Evolutionary conservation across 2,329 filamentous ascomycete genomes (phyloP).

Genomic region (Trichophyton simii): DNA sequence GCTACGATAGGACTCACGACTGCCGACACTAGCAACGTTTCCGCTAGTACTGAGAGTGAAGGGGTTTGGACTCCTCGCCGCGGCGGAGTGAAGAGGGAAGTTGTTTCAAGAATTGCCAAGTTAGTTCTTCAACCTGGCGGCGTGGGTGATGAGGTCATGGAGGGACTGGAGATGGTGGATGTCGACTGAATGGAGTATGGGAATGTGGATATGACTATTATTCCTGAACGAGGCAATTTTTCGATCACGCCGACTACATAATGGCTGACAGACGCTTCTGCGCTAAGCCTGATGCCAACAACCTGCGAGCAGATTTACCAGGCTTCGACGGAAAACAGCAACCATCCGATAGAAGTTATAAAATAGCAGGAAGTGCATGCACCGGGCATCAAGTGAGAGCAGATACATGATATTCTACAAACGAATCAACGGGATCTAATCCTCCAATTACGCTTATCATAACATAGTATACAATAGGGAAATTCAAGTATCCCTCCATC

Average conservation of each 20-base stretch:
- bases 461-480: conserved; percentile 1
- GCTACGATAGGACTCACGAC: conserved; percentile 35
- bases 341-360: background rate
- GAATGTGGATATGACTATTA: background rate
- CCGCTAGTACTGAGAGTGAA: conserved; percentile 40
- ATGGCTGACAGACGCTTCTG: no score
- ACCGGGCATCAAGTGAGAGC: background rate
- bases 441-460: background rate
- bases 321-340: background rate
- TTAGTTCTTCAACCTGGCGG: conserved; percentile 64
- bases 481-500: background rate
- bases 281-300: background rate
- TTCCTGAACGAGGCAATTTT: background rate
- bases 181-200: conserved; percentile 36
- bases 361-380: background rate
- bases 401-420: background rate
- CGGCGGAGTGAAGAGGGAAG: conserved; percentile 64
- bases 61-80: conserved; percentile 78
- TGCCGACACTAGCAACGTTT: conserved; percentile 21
- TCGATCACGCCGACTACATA: background rate
- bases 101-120: conserved; percentile 63
- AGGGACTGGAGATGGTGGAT: conserved; percentile 59
- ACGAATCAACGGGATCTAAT: conserved; percentile 13
- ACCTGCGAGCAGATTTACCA: background rate
- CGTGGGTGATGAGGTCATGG: conserved; percentile 74